These are phyloP conservation scores for Diaporthe sp. DNA, from an alignment of 2,329 filamentous ascomycete genomes.

Conservation along the genomic window DNA sequence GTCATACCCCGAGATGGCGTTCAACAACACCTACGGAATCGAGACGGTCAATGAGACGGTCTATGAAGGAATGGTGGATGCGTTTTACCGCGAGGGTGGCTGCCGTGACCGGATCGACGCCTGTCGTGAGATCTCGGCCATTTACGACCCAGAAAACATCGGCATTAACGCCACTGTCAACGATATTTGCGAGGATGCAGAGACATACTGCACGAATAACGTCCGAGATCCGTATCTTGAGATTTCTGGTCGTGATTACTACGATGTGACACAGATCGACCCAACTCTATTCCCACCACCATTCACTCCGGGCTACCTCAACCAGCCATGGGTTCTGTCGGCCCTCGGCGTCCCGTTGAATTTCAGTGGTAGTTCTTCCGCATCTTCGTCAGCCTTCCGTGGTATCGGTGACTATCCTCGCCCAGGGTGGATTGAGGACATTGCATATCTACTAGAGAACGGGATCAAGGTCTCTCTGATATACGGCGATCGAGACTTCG, in stretches of 20 bases:
- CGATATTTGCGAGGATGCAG: slow-evolving; percentile 39
- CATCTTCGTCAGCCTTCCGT: slow-evolving; percentile 58
- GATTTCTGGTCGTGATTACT: slow-evolving; percentile 57
- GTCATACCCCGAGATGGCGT: slow-evolving; percentile 22
- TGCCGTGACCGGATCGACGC: slow-evolving; percentile 38
- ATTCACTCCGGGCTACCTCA: slow-evolving; percentile 68
- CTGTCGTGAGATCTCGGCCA: slow-evolving; percentile 38
- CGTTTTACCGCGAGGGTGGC: slow-evolving; percentile 19
- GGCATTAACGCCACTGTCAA: slow-evolving; percentile 42
- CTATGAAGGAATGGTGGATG: slow-evolving; percentile 52
- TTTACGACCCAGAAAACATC: slow-evolving; percentile 38
- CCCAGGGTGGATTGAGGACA: slow-evolving; percentile 53
- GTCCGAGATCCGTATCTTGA: slow-evolving; percentile 33
- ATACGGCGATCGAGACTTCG: slow-evolving; percentile 69
- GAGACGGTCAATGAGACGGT: slow-evolving; percentile 63
- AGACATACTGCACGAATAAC: slow-evolving; percentile 40
- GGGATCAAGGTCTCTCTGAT: slow-evolving; percentile 68
- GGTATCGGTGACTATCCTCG: slow-evolving; percentile 48
- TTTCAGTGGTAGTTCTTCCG: slow-evolving; percentile 59
- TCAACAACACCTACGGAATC: slow-evolving; percentile 64
- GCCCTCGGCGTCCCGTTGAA: slow-evolving; percentile 72
- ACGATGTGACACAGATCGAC: slow-evolving; percentile 65
- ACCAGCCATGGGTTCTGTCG: slow-evolving; percentile 61
- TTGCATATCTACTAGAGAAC: slow-evolving; percentile 64
- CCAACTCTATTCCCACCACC: slow-evolving; percentile 63